These are phyloP conservation scores for Septoria linicola DNA, from an alignment of 2,329 filamentous ascomycete species.

Conservation along the genomic window DNA sequence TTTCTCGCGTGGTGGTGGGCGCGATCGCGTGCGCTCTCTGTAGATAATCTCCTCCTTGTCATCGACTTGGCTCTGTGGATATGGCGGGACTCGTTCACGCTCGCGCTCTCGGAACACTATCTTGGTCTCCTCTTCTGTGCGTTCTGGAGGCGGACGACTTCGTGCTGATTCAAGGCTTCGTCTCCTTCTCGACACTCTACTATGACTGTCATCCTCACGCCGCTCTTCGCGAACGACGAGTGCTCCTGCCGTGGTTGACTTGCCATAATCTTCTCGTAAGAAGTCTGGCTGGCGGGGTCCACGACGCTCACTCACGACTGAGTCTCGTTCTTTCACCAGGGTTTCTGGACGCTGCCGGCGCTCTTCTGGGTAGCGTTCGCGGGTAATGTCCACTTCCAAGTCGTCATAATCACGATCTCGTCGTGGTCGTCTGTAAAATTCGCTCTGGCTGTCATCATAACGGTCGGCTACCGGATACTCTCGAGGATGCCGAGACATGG, in stretches of 20 bases:
- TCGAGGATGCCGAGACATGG: constrained; percentile 35
- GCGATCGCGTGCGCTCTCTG: constrained; percentile 40
- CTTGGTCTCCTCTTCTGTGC: constrained; percentile 44
- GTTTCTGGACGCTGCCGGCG: constrained; percentile 27
- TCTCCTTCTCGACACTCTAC: constrained; percentile 30
- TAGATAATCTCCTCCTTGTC: constrained; percentile 43
- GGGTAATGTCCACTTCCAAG: constrained; percentile 49
- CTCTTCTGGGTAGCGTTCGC: constrained; percentile 31
- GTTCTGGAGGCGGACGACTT: constrained; percentile 34
- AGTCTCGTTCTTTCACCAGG: constrained; percentile 35
- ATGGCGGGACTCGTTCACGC: constrained; percentile 28
- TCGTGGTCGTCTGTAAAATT: constrained; percentile 40
- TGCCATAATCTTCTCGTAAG: constrained; percentile 51
- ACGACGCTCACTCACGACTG: constrained; percentile 37
- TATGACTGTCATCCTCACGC: constrained; percentile 36
- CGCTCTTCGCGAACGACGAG: constrained; percentile 49
- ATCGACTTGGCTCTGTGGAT: constrained; percentile 31
- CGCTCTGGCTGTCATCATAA: constrained; percentile 50
- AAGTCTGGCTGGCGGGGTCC: constrained; percentile 50
- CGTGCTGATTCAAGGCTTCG: constrained; percentile 33
- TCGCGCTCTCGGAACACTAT: constrained; percentile 40
- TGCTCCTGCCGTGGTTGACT: constrained; percentile 43
- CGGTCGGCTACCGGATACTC: constrained; percentile 40
- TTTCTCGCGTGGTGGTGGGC: constrained; percentile 35
- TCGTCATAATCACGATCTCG: constrained; percentile 50